phyloP scores from a whole-genome alignment of 768 basidiomycete genomes.

The Obba rivulosa region DNA sequence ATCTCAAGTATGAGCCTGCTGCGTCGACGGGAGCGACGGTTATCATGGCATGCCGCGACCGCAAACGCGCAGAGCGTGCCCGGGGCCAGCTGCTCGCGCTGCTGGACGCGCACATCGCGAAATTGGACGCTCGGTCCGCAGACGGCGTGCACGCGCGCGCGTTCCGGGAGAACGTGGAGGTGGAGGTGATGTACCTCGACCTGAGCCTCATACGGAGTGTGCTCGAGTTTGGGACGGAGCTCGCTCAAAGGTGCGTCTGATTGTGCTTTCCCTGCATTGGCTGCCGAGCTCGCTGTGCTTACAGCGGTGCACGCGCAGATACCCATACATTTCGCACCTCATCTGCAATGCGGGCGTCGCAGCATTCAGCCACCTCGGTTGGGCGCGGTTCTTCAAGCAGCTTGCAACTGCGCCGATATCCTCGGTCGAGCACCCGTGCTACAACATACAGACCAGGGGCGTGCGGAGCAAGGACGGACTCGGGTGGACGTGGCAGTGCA shows the following conservation, averaged over 20 bases:
- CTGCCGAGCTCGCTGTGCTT: too few species aligned
- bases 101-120: slow-evolving; percentile 49
- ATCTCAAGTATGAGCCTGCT: slow-evolving; percentile 13
- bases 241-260: slow-evolving; percentile 46
- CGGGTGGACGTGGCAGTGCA: slow-evolving; percentile 82
- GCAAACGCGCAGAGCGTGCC: slow-evolving; percentile 57
- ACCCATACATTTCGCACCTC: slow-evolving; percentile 76
- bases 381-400: slow-evolving; percentile 40
- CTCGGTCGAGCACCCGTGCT: slow-evolving; percentile 50
- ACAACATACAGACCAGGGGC: slow-evolving; percentile 52
- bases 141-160: slow-evolving; percentile 49
- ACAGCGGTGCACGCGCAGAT: too few species aligned
- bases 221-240: slow-evolving; percentile 52
- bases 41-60: slow-evolving; percentile 76
- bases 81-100: slow-evolving; percentile 44
- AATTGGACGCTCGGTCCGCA: slow-evolving; percentile 26
- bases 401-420: slow-evolving; percentile 38
- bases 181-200: slow-evolving; percentile 64
- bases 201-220: slow-evolving; percentile 55
- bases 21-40: slow-evolving; percentile 56
- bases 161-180: slow-evolving; percentile 54
- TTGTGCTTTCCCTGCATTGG: neutral
- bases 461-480: slow-evolving; percentile 62
- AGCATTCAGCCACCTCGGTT: slow-evolving; percentile 51
- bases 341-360: slow-evolving; percentile 77